Evolutionary conservation across 768 basidiomycete genomes (phyloP), one percentile per base, ranked within the genome.

Genomic region (Leccinum barrowsii): DNA sequence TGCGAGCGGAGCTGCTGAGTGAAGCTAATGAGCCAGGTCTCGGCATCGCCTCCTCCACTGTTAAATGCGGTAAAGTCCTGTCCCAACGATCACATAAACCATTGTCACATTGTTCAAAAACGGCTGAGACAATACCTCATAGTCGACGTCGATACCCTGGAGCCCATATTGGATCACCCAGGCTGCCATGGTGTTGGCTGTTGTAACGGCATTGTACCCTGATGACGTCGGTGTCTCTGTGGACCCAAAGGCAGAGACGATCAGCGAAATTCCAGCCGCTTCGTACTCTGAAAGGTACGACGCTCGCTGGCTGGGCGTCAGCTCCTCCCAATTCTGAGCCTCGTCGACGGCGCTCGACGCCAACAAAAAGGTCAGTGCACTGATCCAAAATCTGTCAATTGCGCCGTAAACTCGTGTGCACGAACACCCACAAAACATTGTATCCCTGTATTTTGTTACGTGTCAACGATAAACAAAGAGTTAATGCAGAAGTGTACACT

Each of bases 171-270:
- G 17, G 35, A 67, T 76, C 34, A 83, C 83, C 74, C 75, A 82
- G 1, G 71, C 65, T 4, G 80, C 80, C 61, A 83, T 72, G 6
- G 70, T 74, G 59, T 77, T 75, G 0, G 82, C 82, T 2, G 72
- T 72, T 21, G 51, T 59, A 22, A 74, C 67, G 0, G 82, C 73
- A 57, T 83, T 73, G 11, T 59, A 61, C n/a, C 76, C 76, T 6
- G 69, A 65, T 0, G 77, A 69, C 2, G 80, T 83, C 1, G 82
- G 81, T 0, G 73, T 68, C 55, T 69, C 65, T 11, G 71, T 73
- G 7, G 79, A 75, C 7, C 82, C 81, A 63, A 85, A 85, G 1
- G 75, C 76, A 46, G 82, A 82, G 5, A 85, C 84, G 57, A 85
- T 76, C 26, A 86, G 65, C 47, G 79, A 79, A 66, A 85, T 83